Base-by-base conservation (phyloP, 2,329 filamentous ascomycete species). In the Paraconiothyrium brasiliense region DNA sequence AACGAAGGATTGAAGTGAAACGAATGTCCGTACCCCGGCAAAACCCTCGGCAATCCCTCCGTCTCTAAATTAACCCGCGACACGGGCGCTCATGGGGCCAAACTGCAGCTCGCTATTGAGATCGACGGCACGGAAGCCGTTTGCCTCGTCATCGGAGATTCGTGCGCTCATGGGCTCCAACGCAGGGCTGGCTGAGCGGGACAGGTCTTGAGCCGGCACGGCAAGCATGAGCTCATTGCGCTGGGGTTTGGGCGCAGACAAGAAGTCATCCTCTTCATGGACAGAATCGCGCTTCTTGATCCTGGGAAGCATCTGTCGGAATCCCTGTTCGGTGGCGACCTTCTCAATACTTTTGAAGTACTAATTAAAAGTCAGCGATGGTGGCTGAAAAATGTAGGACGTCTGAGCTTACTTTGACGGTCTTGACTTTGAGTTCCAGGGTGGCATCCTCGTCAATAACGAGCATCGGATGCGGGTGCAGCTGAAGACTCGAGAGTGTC, bases 381-480 rank as follows among this genome's bases (percentile, higher is more conserved):
- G 14, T 14, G 14, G 22, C 22, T 44, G 10, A 58, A 32, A 4
- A n/a, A 27, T 13, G 43, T 2, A 11, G 34, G 11, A 20, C 4
- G 16, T 35, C 24, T 48, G 24, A n/a, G 61, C 54, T 68, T 73
- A 72, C 71, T 72, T 75, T 78, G 59, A 76, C 76, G 54, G 76
- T 83, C 76, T 80, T 81, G 69, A 79, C 80, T 67, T 80, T 79
- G 47, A 84, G 71, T 71, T 85, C 77, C 63, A 86, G 57, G 39
- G 83, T 82, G 69, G 82, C 81, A 73, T 94, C 92, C 71, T 94
- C 91, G 71, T 96, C 92, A 49, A 91, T 91, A 10, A 94, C 91
- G 67, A 95, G 89, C 84, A 95, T 88, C 57, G 92, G 89, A 71
- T 94, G 90, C 3, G 88, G 90, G 77, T 95, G 92, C 65, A 94